Conservation (phyloP, 2,329 filamentous ascomycete genomes). For the Scytalidium sp. region DNA sequence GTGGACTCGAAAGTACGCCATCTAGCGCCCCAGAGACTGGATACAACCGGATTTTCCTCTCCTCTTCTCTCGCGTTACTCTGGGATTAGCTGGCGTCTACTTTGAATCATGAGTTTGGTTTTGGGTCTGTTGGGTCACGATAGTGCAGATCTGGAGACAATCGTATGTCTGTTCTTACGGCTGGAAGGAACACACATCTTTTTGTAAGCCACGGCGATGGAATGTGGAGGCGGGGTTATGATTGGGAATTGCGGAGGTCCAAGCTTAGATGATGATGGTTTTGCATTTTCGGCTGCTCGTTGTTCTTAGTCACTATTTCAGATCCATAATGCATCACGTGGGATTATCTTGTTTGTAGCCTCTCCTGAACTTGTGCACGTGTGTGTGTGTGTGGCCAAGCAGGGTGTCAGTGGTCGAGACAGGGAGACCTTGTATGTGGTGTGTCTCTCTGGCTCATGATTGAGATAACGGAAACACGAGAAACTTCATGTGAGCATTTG, state of each 20-base stretch:
- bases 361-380: not conserved
- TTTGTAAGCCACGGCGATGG: not conserved
- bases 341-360: not conserved
- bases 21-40: conserved; percentile 51
- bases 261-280: not conserved
- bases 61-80: conserved; percentile 17
- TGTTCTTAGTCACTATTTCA: not conserved
- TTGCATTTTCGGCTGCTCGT: not conserved
- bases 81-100: conserved; percentile 24
- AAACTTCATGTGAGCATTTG: not conserved
- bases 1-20: conserved; percentile 99
- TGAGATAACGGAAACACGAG: not conserved
- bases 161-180: not conserved
- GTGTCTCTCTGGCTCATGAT: no score
- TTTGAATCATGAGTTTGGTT: conserved; percentile 6
- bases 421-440: no score
- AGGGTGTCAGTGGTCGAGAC: no score
- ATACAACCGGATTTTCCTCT: conserved; percentile 14
- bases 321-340: not conserved
- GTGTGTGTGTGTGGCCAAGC: no score
- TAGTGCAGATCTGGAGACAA: not conserved
- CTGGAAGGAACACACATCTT: no score
- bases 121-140: not conserved
- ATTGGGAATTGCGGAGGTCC: not conserved
- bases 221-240: not conserved